Evolutionary conservation across 2,329 filamentous ascomycete genomes (phyloP), one percentile per base, ranked within the genome.

Genomic region (Epichloe hybrida): DNA sequence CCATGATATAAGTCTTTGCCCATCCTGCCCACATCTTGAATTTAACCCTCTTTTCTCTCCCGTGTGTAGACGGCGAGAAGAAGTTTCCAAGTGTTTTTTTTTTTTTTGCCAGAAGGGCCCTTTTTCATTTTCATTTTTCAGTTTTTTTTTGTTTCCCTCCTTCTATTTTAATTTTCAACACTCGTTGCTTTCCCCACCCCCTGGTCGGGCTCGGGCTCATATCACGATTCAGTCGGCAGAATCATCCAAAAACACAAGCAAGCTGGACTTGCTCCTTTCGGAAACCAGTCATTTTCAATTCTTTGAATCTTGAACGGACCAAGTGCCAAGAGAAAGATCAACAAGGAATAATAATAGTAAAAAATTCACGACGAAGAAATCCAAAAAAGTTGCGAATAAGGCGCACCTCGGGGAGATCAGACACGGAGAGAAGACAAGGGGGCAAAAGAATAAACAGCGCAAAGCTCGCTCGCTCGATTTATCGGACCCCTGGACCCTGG

Each of bases 1-100:
- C 72, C 69, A 72, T 66, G 69, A 76, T 79, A 79, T 79, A 79
- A 79, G 75, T 67, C 73, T 72, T 72, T 71, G 68, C 67, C 66
- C 69, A 66, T 71, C 67, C 69, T 68, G 66, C 64, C 61, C 63
- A 58, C 58, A 61, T 55, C 52, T 61, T 54, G 61, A 65, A 66
- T 67, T 70, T 68, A 67, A 62, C 64, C 64, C 64, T 49, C 50
- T 52, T 51, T 46, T 67, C 61, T 66, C 66, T 23, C 6, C 66
- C 61, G 64, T 64, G 59, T 64, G 20, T 62, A 69, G 65, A n/a
- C n/a, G n/a, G n/a, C n/a, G n/a, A n/a, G n/a, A n/a, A n/a, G n/a
- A 17, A 68, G 31, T 43, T 23, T 6, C 23, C 23, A 23, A 23
- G 23, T 23, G 23, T 17, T 17, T n/a, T n/a, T n/a, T n/a, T n/a